These are phyloP conservation scores for Leccinum ochraceum DNA, from an alignment of 768 basidiomycete genomes.

Conservation along the genomic window DNA sequence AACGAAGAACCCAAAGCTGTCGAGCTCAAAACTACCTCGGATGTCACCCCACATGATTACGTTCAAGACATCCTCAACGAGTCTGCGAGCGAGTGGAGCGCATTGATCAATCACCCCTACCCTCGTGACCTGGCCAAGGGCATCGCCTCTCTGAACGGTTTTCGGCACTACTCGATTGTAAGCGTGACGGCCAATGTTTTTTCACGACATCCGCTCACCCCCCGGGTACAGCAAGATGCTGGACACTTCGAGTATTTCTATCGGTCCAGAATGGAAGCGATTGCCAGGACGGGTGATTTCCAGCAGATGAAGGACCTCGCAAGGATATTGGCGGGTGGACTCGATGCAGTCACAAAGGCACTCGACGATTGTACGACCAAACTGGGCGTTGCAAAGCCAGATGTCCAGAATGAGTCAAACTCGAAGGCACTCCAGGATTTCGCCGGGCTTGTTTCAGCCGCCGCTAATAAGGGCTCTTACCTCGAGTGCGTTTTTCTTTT, in stretches of 20 bases:
- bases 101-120: neutral
- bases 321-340: neutral
- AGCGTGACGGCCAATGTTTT: neutral
- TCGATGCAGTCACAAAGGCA: neutral
- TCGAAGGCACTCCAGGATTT: neutral
- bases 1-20: neutral
- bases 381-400: neutral
- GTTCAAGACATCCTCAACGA: neutral
- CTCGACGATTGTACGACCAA: neutral
- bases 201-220: neutral
- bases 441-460: neutral
- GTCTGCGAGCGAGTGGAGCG: neutral
- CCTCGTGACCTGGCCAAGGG: conserved; percentile 2
- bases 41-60: conserved; percentile 3
- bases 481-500: conserved; percentile 3
- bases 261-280: neutral
- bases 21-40: neutral
- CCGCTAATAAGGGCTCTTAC: conserved; percentile 4
- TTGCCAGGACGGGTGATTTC: neutral
- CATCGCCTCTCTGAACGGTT: conserved; percentile 1
- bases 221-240: conserved; percentile 2
- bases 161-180: conserved; percentile 11
- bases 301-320: conserved; percentile 1
- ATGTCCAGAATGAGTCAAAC: neutral
- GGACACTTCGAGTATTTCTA: conserved; percentile 8